Evolutionary conservation across 108 stramenopile genomes (phyloP).

Genomic region (Skeletonema potamos): DNA sequence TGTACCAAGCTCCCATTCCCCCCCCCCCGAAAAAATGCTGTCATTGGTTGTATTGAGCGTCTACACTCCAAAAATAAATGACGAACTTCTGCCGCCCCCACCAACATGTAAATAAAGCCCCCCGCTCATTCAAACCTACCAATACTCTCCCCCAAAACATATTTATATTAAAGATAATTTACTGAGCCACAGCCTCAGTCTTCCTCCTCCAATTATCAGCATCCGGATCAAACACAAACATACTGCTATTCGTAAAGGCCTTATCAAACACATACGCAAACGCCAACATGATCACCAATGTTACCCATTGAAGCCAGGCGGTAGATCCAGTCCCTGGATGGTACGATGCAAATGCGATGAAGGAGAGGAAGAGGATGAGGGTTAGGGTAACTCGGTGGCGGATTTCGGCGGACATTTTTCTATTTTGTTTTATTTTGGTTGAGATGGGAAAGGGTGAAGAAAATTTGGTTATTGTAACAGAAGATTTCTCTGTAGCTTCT

Average conservation of each 20-base stretch:
- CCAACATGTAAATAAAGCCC: background rate
- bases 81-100: background rate
- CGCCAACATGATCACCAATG: slow-evolving; percentile 58
- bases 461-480: background rate
- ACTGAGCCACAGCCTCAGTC: slow-evolving; percentile 57
- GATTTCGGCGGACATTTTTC: slow-evolving; percentile 39
- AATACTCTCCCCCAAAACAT: background rate
- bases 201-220: slow-evolving; percentile 92
- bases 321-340: slow-evolving; percentile 76
- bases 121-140: no score
- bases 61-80: background rate
- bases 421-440: background rate
- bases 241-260: slow-evolving; percentile 70
- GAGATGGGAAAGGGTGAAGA: background rate
- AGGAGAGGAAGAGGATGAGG: slow-evolving; percentile 64
- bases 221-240: slow-evolving; percentile 91
- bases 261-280: slow-evolving; percentile 78
- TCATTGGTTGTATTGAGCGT: no score
- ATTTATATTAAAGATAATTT: background rate
- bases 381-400: slow-evolving; percentile 47
- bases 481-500: background rate
- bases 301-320: slow-evolving; percentile 80
- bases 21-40: background rate
- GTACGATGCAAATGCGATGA: slow-evolving; percentile 82
- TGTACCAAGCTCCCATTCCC: background rate